Base-by-base conservation (phyloP, 1,139 yeast species). In the Meyerozyma guilliermondii region DNA sequence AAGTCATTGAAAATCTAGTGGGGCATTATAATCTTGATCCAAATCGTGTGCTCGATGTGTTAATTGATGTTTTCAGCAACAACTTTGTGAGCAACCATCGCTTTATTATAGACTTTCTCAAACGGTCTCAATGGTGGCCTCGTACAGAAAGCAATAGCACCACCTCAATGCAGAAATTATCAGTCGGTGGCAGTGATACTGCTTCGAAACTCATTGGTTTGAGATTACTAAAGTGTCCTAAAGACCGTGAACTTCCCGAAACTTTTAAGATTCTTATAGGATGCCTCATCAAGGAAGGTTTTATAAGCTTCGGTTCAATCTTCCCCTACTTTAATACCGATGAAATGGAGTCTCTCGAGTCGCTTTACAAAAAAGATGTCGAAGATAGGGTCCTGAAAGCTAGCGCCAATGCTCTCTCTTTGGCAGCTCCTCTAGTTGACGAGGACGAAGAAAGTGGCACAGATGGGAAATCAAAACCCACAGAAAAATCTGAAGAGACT, bases 11-110 rank as follows among this genome's bases (percentile, higher is more conserved):
- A 41, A 70, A 74, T 28, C 59, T 87, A 5, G 82, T 85, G 42
- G 97, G 96, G 1, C 87, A 83, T 58, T 91, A 80, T 58, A 76
- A 76, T 41, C 70, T 92, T 42, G 97, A 92, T 53, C 87, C 95
- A 1, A 76, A 79, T 44, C 72, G 91, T 44, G 79, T 81, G 27
- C 70, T 91, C 44, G 87, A 87, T 50, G 50, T 84, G 1, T 50
- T 84, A 6, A 55, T 87, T 38, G 82, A 79, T 41, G 57, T 84
- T 3, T 72, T 72, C 26, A 54, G 75, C 3, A 65, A 67, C 41
- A 66, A 70, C 44, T 51, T 83, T 9, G 69, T 73, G 0, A 62
- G 69, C 1, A 69, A 78, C 36, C 68, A 72, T 44, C 55, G 62
- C 9, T 75, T 81, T 47, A 66, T 78, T 18, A 40, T 86, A 0